Conservation (phyloP, 108 stramenopile genomes). For the Fistulifera pelliculosa region DNA sequence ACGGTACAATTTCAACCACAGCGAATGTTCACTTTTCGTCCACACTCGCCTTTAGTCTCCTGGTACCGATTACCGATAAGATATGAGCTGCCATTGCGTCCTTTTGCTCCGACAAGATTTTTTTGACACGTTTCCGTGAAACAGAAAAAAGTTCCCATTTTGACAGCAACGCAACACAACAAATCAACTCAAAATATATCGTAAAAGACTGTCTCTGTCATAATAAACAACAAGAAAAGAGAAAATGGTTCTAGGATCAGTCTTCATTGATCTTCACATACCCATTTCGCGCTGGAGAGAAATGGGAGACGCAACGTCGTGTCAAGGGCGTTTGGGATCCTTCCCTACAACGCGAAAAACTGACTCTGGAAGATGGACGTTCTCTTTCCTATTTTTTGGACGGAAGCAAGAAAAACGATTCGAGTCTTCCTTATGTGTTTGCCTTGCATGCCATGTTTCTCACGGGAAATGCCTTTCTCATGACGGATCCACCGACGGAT, state of each 20-base stretch:
- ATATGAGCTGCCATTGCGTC: no score
- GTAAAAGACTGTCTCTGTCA: no score
- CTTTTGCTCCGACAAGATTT: no score
- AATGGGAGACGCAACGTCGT: conserved; percentile 4
- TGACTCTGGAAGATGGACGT: conserved; percentile 4
- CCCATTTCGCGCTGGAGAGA: conserved; percentile 5
- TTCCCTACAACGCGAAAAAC: neutral
- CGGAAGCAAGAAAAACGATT: neutral
- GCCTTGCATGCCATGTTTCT: conserved; percentile 20
- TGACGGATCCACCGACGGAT: neutral
- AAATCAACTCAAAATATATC: no score
- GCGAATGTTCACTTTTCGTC: no score
- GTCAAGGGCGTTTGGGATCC: conserved; percentile 9
- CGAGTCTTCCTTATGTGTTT: conserved; percentile 10
- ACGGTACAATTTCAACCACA: no score
- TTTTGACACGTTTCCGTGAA: no score
- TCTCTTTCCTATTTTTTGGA: conserved; percentile 7
- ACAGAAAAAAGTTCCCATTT: no score
- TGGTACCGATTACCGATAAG: no score
- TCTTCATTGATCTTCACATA: conserved; percentile 4
- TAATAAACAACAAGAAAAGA: no score
- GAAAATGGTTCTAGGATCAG: neutral
- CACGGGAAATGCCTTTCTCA: conserved; percentile 6
- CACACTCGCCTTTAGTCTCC: no score
- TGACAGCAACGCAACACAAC: no score